Evolutionary conservation across 306 rosid genomes (phyloP).

Genomic region (Inga leiocalycina): DNA sequence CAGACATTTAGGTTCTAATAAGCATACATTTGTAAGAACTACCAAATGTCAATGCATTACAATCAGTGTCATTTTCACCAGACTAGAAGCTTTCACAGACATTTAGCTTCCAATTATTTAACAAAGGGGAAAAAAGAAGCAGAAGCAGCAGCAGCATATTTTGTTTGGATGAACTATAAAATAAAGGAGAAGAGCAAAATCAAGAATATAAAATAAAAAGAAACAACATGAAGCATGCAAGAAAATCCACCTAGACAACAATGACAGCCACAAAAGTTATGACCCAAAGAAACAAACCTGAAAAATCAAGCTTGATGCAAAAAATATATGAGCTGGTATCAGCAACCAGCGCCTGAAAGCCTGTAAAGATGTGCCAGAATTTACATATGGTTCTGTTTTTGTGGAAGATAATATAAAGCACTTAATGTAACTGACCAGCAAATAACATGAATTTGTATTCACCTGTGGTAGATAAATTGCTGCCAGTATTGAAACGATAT

Average conservation of each 20-base stretch:
- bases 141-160: not conserved
- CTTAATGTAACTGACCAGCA: not conserved
- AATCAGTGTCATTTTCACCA: not conserved
- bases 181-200: slow-evolving; percentile 9
- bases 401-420: slow-evolving; percentile 1
- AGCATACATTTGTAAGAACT: not conserved
- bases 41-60: not conserved
- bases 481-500: slow-evolving; percentile 68
- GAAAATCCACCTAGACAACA: slow-evolving; percentile 23
- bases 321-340: slow-evolving; percentile 72
- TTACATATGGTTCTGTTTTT: slow-evolving; percentile 11
- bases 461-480: slow-evolving; percentile 89
- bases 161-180: slow-evolving; percentile 1
- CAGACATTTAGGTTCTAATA: slow-evolving; percentile 5
- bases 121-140: not conserved
- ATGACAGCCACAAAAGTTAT: slow-evolving; percentile 8
- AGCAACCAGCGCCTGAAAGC: slow-evolving; percentile 81
- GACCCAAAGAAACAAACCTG: slow-evolving; percentile 60
- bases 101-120: not conserved
- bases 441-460: slow-evolving; percentile 26
- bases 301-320: slow-evolving; percentile 69
- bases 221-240: slow-evolving; percentile 1
- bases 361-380: slow-evolving; percentile 51
- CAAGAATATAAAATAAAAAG: slow-evolving; percentile 4
- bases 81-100: no score